A percentile compares a stretch with the other conserved stretches of the same genome.
These are phyloP conservation scores for Gamsiella multidivaricata DNA, from an alignment of 192 early-diverging fungal species.

Conservation along the genomic window DNA sequence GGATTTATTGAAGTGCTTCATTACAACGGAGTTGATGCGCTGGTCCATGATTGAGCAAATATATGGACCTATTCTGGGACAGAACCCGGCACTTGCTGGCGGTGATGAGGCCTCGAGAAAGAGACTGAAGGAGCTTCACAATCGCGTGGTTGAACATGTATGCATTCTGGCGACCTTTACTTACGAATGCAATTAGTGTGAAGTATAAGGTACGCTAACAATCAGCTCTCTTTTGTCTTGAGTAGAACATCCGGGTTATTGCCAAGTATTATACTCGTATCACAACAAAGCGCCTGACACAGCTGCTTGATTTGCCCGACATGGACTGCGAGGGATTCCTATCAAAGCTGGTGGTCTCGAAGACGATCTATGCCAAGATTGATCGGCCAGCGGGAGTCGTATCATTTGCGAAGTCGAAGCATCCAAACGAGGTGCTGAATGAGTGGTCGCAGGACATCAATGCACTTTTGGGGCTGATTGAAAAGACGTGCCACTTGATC, in stretches of 20 bases:
- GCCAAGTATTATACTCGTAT: slow-evolving; percentile 96
- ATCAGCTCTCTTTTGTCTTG: not conserved
- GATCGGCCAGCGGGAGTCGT: slow-evolving; percentile 93
- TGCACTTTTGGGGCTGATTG: slow-evolving; percentile 88
- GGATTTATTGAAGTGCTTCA: slow-evolving; percentile 89
- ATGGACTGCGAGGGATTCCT: slow-evolving; percentile 92
- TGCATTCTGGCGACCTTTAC: slow-evolving; percentile 13
- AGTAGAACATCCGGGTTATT: slow-evolving; percentile 92
- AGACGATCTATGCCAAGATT: slow-evolving; percentile 96
- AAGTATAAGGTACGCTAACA: not conserved
- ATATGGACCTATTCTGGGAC: slow-evolving; percentile 81
- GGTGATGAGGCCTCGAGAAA: slow-evolving; percentile 80
- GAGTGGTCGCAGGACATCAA: slow-evolving; percentile 94
- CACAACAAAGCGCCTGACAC: slow-evolving; percentile 84
- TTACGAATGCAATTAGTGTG: not conserved
- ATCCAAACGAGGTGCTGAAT: slow-evolving; percentile 91
- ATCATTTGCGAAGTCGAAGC: slow-evolving; percentile 84
- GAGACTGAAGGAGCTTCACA: slow-evolving; percentile 86
- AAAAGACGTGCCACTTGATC: slow-evolving; percentile 93
- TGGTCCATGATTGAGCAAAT: slow-evolving; percentile 95
- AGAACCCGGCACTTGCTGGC: slow-evolving; percentile 79
- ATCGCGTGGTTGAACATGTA: slow-evolving; percentile 96
- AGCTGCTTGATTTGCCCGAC: slow-evolving; percentile 87
- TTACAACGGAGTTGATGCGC: slow-evolving; percentile 91
- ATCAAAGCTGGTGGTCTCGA: slow-evolving; percentile 92